Conservation (phyloP, 2,329 filamentous ascomycete species). For the Trichoderma semiorbis region DNA sequence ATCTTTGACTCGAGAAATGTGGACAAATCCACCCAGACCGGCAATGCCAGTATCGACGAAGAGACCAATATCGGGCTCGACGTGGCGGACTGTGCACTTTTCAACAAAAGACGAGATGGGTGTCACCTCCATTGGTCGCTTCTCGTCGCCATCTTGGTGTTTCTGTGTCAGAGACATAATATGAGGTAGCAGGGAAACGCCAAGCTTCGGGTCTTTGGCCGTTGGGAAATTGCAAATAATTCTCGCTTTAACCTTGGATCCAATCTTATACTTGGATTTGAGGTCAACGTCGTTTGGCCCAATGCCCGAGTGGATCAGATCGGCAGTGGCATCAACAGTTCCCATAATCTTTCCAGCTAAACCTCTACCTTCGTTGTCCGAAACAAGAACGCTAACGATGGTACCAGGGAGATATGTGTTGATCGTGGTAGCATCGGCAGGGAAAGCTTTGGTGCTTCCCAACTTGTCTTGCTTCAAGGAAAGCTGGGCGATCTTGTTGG, state of each 20-base stretch:
- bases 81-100: conserved; percentile 72
- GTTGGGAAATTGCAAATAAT: conserved; percentile 84
- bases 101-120: conserved; percentile 74
- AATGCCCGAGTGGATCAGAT: conserved; percentile 81
- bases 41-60: conserved; percentile 65
- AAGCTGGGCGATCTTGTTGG: conserved; percentile 82
- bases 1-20: conserved; percentile 90
- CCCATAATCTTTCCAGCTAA: conserved; percentile 89
- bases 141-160: conserved; percentile 30
- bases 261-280: conserved; percentile 74
- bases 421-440: conserved; percentile 78
- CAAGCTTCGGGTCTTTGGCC: conserved; percentile 76
- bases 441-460: conserved; percentile 61
- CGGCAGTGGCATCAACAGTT: conserved; percentile 83
- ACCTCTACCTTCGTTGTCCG: conserved; percentile 70
- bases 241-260: conserved; percentile 78
- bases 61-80: conserved; percentile 76
- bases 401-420: conserved; percentile 89
- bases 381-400: conserved; percentile 79
- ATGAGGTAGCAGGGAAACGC: conserved; percentile 85
- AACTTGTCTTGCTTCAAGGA: conserved; percentile 69
- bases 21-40: conserved; percentile 80
- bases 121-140: conserved; percentile 56
- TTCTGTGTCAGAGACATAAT: conserved; percentile 61
- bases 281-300: conserved; percentile 67